phyloP scores from a whole-genome alignment of 768 basidiomycete species.

The Termitomyces sp. region DNA sequence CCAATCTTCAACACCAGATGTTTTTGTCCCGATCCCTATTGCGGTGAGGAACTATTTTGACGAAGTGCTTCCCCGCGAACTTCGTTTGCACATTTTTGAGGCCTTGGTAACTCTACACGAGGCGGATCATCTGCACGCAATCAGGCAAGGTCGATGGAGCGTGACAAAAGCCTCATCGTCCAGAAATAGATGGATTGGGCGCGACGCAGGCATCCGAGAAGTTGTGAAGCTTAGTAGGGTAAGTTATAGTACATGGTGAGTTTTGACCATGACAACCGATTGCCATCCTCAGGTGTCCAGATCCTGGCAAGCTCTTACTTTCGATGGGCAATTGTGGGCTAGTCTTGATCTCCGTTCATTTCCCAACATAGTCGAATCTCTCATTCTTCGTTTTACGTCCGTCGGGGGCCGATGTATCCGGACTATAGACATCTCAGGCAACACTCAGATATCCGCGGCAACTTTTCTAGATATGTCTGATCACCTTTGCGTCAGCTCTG shows the following conservation, averaged over 20 bases:
- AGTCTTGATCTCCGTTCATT: conserved; percentile 61
- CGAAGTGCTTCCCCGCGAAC: conserved; percentile 65
- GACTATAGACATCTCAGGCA: conserved; percentile 61
- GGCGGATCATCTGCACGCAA: conserved; percentile 46
- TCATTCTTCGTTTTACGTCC: conserved; percentile 51
- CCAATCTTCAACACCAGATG: conserved; percentile 43
- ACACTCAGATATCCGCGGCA: conserved; percentile 45
- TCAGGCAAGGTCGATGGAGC: conserved; percentile 54
- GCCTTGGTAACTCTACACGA: conserved; percentile 57
- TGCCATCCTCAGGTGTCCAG: conserved; percentile 60
- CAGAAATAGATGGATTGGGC: conserved; percentile 71
- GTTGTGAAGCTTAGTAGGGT: conserved; percentile 79
- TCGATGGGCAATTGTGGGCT: conserved; percentile 87
- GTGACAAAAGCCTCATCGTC: conserved; percentile 56
- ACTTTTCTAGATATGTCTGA: conserved; percentile 52
- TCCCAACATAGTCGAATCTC: conserved; percentile 47
- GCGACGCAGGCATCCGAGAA: conserved; percentile 70
- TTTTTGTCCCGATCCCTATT: conserved; percentile 49
- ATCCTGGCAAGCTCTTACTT: conserved; percentile 68
- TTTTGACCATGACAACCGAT: not conserved
- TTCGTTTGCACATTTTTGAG: conserved; percentile 58
- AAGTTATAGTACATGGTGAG: conserved; percentile 21
- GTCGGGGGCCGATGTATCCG: conserved; percentile 63
- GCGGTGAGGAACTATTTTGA: conserved; percentile 62
- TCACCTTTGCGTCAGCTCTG: conserved; percentile 43